Base-by-base conservation (phyloP, 2,329 filamentous ascomycete species). In the Claviceps sorghi region DNA sequence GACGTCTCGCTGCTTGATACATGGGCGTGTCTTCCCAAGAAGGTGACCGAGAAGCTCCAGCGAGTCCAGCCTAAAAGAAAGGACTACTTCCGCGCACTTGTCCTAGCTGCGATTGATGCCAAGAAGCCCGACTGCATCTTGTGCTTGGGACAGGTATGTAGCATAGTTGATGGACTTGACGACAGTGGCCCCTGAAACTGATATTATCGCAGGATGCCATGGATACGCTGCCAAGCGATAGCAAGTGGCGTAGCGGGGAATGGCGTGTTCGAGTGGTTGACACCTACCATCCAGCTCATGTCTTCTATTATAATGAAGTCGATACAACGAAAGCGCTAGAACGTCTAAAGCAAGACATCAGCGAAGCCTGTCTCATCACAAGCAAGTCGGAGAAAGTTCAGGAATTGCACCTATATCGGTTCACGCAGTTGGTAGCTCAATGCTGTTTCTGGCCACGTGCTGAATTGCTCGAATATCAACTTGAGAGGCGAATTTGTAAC, bases 1-100 rank as follows among this genome's bases (percentile, higher is more conserved):
- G 36, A 38, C 36, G 36, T 38, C 36, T 38, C 36, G 15, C 36
- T 38, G 36, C 15, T 38, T 38, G 36, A 38, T 38, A n/a, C n/a
- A n/a, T 38, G 36, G 36, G 5, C 17, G 15, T 38, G 36, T n/a
- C 36, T 38, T 8, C 36, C 36, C 15, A 9, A 38, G 36, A 4
- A 9, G 5, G 15, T 38, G 7, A 38, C 36, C n/a, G n/a, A n/a
- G n/a, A n/a, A n/a, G n/a, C n/a, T n/a, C n/a, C n/a, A n/a, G n/a
- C n/a, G n/a, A n/a, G n/a, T n/a, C n/a, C n/a, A n/a, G n/a, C n/a
- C n/a, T n/a, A 17, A 8, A 9, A 7, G 3, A n/a, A 8, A 8
- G 15, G 8, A 38, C 5, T 1, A 1, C 1, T 38, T 38, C n/a
- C 6, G 1, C 17, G 0, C n/a, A 6, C 2, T n/a, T 2, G 4